Evolutionary conservation across 2,329 filamentous ascomycete species (phyloP).

Genomic region (Orbilia blumenaviensis): DNA sequence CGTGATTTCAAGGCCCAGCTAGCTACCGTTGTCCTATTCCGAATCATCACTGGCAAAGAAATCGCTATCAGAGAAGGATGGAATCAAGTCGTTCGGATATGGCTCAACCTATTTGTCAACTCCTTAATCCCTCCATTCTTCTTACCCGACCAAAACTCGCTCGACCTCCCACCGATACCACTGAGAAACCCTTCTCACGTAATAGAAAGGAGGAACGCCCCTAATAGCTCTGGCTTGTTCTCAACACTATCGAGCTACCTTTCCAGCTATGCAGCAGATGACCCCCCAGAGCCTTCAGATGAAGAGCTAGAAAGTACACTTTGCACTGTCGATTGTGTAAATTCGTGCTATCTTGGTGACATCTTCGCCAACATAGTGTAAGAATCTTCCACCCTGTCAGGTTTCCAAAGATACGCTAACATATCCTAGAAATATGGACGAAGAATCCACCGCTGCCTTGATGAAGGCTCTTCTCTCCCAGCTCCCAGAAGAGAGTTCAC

Average conservation of each 20-base stretch:
- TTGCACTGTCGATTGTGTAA: slow-evolving; percentile 92
- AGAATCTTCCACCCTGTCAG: slow-evolving; percentile 60
- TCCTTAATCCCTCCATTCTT: slow-evolving; percentile 88
- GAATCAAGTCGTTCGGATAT: slow-evolving; percentile 87
- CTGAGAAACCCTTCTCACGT: slow-evolving; percentile 90
- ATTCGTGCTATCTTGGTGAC: slow-evolving; percentile 82
- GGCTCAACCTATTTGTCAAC: slow-evolving; percentile 95
- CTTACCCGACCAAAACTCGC: slow-evolving; percentile 68
- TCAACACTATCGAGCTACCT: slow-evolving; percentile 96
- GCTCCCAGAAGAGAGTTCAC: slow-evolving; percentile 84
- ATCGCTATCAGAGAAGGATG: slow-evolving; percentile 77
- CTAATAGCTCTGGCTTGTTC: slow-evolving; percentile 83
- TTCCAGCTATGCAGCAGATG: slow-evolving; percentile 97
- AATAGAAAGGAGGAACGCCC: slow-evolving; percentile 83
- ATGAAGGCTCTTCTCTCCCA: slow-evolving; percentile 79
- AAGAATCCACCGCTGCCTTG: slow-evolving; percentile 61
- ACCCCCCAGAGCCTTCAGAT: slow-evolving; percentile 95
- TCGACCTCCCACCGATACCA: slow-evolving; percentile 82
- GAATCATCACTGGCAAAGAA: slow-evolving; percentile 87
- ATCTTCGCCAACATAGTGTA: slow-evolving; percentile 84
- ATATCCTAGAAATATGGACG: slow-evolving; percentile 39
- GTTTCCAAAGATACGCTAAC: not conserved
- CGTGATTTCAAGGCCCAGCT: slow-evolving; percentile 92
- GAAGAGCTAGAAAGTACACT: slow-evolving; percentile 96
- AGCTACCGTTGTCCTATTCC: slow-evolving; percentile 93